phyloP scores from a whole-genome alignment of 495 filamentous ascomycete genomes.

The Usnea hakonensis region DNA sequence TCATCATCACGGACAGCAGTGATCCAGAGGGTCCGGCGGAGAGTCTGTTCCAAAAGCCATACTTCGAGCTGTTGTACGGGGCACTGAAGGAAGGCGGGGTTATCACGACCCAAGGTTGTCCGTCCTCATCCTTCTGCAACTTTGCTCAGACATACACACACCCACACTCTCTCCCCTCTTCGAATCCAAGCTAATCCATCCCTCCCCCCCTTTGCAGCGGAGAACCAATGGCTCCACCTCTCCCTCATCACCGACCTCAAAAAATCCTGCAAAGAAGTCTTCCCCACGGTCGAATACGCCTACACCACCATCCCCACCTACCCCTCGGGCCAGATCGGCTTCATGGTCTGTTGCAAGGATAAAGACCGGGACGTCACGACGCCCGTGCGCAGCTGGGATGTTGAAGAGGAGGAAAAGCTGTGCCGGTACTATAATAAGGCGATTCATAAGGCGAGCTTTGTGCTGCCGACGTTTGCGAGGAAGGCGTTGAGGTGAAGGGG shows the following conservation, averaged over 20 bases:
- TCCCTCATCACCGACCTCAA: conserved; percentile 82
- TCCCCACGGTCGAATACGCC: conserved; percentile 94
- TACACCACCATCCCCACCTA: conserved; percentile 99
- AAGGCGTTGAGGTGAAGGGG: conserved; percentile 42
- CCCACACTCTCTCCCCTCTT: conserved; percentile 1
- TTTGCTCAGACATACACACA: conserved; percentile 10
- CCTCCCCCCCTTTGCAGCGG: conserved; percentile 49
- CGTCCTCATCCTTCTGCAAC: conserved; percentile 41
- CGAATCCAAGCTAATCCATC: not conserved
- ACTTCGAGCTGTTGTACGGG: conserved; percentile 85
- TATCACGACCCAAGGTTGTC: conserved; percentile 99
- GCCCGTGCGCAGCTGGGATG: conserved; percentile 68
- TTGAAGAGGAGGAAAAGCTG: conserved; percentile 83
- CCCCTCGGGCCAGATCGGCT: conserved; percentile 97
- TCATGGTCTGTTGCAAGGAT: conserved; percentile 99
- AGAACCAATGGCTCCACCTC: conserved; percentile 99
- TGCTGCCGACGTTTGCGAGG: conserved; percentile 86
- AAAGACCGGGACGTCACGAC: conserved; percentile 68
- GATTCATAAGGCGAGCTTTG: conserved; percentile 89
- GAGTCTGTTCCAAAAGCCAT: conserved; percentile 94
- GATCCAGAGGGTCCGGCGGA: conserved; percentile 97
- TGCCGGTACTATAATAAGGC: conserved; percentile 94
- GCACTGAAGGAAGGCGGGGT: conserved; percentile 93
- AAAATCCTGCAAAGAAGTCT: conserved; percentile 94
- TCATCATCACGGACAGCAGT: conserved; percentile 98